phyloP scores from a whole-genome alignment of 192 early-diverging fungal genomes.

The Radiomyces spectabilis region DNA sequence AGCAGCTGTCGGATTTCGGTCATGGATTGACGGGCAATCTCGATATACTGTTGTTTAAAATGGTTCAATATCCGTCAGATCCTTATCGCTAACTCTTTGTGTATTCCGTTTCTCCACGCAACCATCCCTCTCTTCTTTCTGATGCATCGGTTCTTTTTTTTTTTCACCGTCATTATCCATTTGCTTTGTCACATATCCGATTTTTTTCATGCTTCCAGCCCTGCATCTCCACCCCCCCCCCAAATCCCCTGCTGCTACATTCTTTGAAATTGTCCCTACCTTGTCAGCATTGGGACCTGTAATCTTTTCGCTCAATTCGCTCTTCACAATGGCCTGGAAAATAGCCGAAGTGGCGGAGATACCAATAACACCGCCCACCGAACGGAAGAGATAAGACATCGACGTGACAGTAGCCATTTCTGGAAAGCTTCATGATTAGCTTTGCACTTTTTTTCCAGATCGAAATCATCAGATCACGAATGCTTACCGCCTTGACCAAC shows the following conservation, averaged over 20 bases:
- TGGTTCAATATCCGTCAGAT: not conserved
- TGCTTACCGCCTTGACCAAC: conserved; percentile 40
- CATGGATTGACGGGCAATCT: conserved; percentile 18
- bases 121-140: too few species aligned
- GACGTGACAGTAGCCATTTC: conserved; percentile 46
- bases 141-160: too few species aligned
- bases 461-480: too few species aligned
- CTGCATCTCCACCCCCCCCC: too few species aligned
- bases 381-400: conserved; percentile 38
- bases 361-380: conserved; percentile 47
- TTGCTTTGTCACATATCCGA: too few species aligned
- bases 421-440: not conserved
- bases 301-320: not conserved
- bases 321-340: conserved; percentile 26
- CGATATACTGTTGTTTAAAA: conserved; percentile 8
- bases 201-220: too few species aligned
- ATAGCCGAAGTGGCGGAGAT: conserved; percentile 35
- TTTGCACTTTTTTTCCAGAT: not conserved
- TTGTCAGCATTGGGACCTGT: conserved; percentile 14
- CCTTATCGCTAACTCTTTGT: not conserved
- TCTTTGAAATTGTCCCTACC: too few species aligned
- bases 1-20: conserved; percentile 2
- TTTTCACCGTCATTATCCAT: too few species aligned
- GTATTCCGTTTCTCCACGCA: not conserved
- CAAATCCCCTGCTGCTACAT: too few species aligned